Evolutionary conservation across 805 yeast species (phyloP).

Genomic region (Saccharomycopsis capsularis): DNA sequence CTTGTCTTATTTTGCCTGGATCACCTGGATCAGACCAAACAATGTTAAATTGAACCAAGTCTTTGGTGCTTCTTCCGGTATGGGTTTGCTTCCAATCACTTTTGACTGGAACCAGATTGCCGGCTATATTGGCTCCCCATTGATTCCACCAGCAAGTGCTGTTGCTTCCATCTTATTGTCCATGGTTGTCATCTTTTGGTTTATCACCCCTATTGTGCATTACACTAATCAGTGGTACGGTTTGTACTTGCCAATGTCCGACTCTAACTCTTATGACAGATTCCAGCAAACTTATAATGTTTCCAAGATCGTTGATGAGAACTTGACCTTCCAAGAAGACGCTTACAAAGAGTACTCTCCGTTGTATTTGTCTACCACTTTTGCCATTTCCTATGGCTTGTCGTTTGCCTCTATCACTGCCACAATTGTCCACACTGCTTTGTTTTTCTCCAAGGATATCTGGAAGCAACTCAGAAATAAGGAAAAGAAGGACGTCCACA

Average conservation of each 20-base stretch:
- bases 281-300: slow-evolving; percentile 45
- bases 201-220: slow-evolving; percentile 47
- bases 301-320: slow-evolving; percentile 37
- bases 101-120: slow-evolving; percentile 65
- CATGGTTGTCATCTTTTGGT: slow-evolving; percentile 45
- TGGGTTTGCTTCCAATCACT: slow-evolving; percentile 59
- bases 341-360: slow-evolving; percentile 58
- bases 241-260: slow-evolving; percentile 51
- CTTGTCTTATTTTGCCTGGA: slow-evolving; percentile 53
- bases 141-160: slow-evolving; percentile 52
- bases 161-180: slow-evolving; percentile 39
- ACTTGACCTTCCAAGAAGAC: slow-evolving; percentile 36
- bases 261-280: slow-evolving; percentile 44
- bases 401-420: slow-evolving; percentile 60
- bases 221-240: slow-evolving; percentile 52
- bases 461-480: slow-evolving; percentile 35
- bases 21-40: slow-evolving; percentile 57
- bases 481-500: slow-evolving; percentile 43
- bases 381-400: slow-evolving; percentile 53
- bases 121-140: slow-evolving; percentile 50
- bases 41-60: slow-evolving; percentile 56
- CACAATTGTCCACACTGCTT: slow-evolving; percentile 48
- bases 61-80: slow-evolving; percentile 55
- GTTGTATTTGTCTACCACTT: slow-evolving; percentile 51
- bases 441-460: slow-evolving; percentile 54